These are phyloP conservation scores for Trypanosomatidae sp. DNA, from an alignment of 208 protist species.

Conservation along the genomic window DNA sequence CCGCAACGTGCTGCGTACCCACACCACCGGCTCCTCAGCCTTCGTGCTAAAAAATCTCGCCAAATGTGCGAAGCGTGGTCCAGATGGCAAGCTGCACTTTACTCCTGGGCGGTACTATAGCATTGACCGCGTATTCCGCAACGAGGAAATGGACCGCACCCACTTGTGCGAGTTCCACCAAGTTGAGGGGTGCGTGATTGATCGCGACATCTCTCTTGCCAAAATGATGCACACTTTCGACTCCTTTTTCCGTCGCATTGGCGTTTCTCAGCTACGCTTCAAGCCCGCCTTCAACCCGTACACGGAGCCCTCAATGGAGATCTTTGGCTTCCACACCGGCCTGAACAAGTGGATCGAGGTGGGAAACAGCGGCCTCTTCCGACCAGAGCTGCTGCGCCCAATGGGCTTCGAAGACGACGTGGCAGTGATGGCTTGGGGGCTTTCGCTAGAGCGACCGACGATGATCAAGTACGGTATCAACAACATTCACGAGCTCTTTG, in stretches of 20 bases:
- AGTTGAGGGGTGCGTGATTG: constrained; percentile 99
- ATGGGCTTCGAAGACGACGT: constrained; percentile 98
- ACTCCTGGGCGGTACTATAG: constrained; percentile 98
- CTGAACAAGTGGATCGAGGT: constrained; percentile 98
- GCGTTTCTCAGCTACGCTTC: constrained; percentile 97
- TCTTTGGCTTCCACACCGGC: constrained; percentile 97
- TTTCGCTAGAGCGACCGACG: constrained; percentile 99
- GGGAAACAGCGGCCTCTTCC: constrained; percentile 99
- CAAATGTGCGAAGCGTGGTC: constrained; percentile 47
- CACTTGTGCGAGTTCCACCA: constrained; percentile 99
- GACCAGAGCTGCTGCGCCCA: constrained; percentile 99
- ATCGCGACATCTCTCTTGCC: constrained; percentile 96
- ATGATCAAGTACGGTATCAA: constrained; percentile 99
- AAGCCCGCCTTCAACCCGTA: constrained; percentile 99
- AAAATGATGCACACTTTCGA: constrained; percentile 99
- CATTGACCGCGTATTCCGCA: constrained; percentile 99
- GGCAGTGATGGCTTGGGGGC: constrained; percentile 99
- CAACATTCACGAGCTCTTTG: constrained; percentile 99
- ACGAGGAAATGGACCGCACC: constrained; percentile 99
- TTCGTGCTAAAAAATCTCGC: constrained; percentile 97
- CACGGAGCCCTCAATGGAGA: constrained; percentile 99
- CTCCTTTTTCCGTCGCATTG: constrained; percentile 98
- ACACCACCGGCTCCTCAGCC: constrained; percentile 99
- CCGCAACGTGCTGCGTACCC: constrained; percentile 99
- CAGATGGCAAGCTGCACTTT: constrained; percentile 85